Base-by-base conservation (phyloP, 441 rosid genomes). In the Breynia disticha region DNA sequence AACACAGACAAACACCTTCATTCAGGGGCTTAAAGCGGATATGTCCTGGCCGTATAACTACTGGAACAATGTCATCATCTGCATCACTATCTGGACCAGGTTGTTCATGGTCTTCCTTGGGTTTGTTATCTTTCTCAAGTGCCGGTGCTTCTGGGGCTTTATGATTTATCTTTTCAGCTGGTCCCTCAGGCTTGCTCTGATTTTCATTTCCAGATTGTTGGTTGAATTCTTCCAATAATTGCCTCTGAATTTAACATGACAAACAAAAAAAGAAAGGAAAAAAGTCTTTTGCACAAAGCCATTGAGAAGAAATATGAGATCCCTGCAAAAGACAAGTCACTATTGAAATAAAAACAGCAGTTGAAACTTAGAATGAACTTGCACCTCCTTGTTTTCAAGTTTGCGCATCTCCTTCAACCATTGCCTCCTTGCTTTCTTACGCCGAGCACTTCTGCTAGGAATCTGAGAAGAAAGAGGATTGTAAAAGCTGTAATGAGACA, bases 371-470 rank as follows among this genome's bases (percentile, higher is more conserved):
- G 15, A 39, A 8, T 24, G 7, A 3, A 24, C 32, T 24, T 24
- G n/a, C 70, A 86, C 98, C 89, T 81, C 75, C 58, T 66, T 68
- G 59, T 65, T 80, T 70, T 83, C 91, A 66, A 74, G 73, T 76
- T 72, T 68, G 53, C 62, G 70, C 60, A 69, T 67, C 64, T 82
- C 85, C 75, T 79, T 80, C 67, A 84, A 61, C 88, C 86, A 80
- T 59, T 20, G 80, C 74, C 95, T 81, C 69, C 78, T 87, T 22
- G 82, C 80, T 73, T 87, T 81, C 68, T 93, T 94, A 53, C 99
- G 95, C 1, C 95, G 81, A 69, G 96, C 86, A 72, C 87, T 94
- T 72, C 99, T 75, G 68, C 99, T 85, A 19, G 89, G 87, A 10
- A 65, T 50, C 97, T 85, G 62, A 64, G 60, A 48, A 67, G 19